Evolutionary conservation across 2,329 filamentous ascomycete species (phyloP).

Genomic region (Chaetomiaceae sp.): DNA sequence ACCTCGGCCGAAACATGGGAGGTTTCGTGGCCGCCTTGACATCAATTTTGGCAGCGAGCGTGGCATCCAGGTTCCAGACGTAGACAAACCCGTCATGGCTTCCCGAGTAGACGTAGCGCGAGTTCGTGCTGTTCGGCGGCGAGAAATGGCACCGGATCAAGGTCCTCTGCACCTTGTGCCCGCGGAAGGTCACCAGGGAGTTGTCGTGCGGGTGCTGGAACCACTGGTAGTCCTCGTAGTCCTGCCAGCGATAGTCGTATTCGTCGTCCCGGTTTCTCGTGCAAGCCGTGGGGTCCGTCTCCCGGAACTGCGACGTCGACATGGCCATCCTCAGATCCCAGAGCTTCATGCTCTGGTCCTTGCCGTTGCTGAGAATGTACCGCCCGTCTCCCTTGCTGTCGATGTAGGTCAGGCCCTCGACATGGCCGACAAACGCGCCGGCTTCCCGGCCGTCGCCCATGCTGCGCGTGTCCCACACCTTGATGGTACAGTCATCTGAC

Average conservation of each 20-base stretch:
- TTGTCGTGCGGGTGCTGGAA: slow-evolving; percentile 78
- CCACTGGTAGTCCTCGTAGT: slow-evolving; percentile 61
- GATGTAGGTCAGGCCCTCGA: slow-evolving; percentile 63
- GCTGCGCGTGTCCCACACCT: slow-evolving; percentile 92
- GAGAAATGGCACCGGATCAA: slow-evolving; percentile 95
- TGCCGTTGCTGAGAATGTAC: slow-evolving; percentile 89
- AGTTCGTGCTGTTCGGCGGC: slow-evolving; percentile 78
- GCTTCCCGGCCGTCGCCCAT: slow-evolving; percentile 76
- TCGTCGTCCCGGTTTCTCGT: slow-evolving; percentile 58
- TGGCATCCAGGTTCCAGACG: slow-evolving; percentile 91
- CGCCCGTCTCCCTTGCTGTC: slow-evolving; percentile 66
- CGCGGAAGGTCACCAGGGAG: slow-evolving; percentile 87
- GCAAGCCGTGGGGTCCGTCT: slow-evolving; percentile 50
- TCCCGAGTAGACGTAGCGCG: slow-evolving; percentile 87
- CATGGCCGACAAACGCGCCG: slow-evolving; percentile 62
- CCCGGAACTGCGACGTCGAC: slow-evolving; percentile 59
- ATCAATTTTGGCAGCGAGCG: slow-evolving; percentile 70
- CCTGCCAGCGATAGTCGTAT: slow-evolving; percentile 71
- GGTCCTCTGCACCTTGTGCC: slow-evolving; percentile 82
- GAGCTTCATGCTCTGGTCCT: slow-evolving; percentile 95
- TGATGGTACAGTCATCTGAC: slow-evolving; percentile 88
- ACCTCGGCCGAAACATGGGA: not conserved
- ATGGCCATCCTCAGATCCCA: slow-evolving; percentile 94
- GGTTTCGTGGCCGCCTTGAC: slow-evolving; percentile 65
- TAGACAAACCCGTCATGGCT: slow-evolving; percentile 86